A percentile compares a stretch with the other conserved stretches of the same genome.
Evolutionary conservation across 805 yeast species (phyloP).

Genomic region (Pichia heedii): DNA sequence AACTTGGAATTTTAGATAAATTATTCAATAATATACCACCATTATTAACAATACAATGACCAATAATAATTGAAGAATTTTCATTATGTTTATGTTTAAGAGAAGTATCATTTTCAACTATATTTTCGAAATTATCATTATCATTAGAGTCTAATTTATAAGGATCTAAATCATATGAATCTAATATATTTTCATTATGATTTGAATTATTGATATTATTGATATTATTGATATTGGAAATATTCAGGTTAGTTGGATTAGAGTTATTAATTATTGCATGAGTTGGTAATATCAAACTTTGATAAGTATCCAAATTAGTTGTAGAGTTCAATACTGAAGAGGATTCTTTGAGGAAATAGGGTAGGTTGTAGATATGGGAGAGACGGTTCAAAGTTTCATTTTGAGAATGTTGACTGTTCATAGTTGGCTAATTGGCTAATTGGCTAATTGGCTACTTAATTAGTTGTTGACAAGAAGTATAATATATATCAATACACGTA

Average conservation of each 20-base stretch:
- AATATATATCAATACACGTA: too few species aligned
- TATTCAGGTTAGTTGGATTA: conserved; percentile 3
- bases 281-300: conserved; percentile 19
- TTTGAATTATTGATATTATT: neutral
- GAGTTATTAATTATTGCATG: conserved; percentile 9
- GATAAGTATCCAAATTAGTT: conserved; percentile 16
- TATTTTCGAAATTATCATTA: neutral
- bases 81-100: neutral
- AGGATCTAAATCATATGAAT: neutral
- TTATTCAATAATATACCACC: conserved; percentile 26
- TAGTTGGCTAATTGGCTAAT: too few species aligned
- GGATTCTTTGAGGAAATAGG: conserved; percentile 12
- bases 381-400: conserved; percentile 15
- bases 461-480: too few species aligned
- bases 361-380: conserved; percentile 17
- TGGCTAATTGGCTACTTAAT: too few species aligned
- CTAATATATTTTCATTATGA: neutral
- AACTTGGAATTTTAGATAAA: conserved; percentile 26
- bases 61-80: conserved; percentile 17
- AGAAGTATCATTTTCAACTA: neutral
- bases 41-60: conserved; percentile 28
- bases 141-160: neutral
- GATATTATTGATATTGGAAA: too few species aligned
- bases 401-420: neutral
- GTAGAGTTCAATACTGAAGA: conserved; percentile 14